These are phyloP conservation scores for Hanseniaspora taiwanica DNA, from an alignment of 805 yeast species.

Conservation along the genomic window DNA sequence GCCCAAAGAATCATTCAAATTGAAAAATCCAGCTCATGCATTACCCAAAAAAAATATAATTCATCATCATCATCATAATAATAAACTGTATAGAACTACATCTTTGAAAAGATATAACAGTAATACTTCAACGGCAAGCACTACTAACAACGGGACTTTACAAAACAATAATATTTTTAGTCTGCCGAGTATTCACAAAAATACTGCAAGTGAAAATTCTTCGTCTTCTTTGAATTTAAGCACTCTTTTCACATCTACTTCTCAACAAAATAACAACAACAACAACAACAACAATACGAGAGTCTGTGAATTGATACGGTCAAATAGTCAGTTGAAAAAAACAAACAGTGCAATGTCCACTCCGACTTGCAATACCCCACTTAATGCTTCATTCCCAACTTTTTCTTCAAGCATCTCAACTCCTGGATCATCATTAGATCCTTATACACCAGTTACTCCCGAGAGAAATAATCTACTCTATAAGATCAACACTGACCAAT, in stretches of 20 bases:
- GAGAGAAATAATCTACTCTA: slow-evolving; percentile 5
- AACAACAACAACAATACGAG: neutral
- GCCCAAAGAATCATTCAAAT: neutral
- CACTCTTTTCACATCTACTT: neutral
- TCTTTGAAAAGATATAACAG: slow-evolving; percentile 4
- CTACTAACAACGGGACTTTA: neutral
- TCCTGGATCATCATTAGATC: neutral
- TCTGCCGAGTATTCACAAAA: neutral
- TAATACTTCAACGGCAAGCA: neutral
- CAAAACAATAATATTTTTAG: neutral
- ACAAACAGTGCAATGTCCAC: too few species aligned
- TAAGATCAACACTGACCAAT: slow-evolving; percentile 5
- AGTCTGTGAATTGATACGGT: neutral
- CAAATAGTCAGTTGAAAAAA: neutral
- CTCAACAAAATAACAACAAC: neutral
- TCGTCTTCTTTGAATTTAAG: neutral
- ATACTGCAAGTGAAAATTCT: neutral
- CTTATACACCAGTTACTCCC: slow-evolving; percentile 5
- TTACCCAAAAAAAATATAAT: neutral
- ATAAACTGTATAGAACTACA: slow-evolving; percentile 1
- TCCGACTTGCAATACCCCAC: neutral
- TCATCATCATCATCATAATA: neutral
- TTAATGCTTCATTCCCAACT: neutral
- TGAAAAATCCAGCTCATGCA: neutral
- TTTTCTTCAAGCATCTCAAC: neutral